These are phyloP conservation scores for Fusarium newnesense DNA, from an alignment of 2,329 filamentous ascomycete species.

Conservation along the genomic window DNA sequence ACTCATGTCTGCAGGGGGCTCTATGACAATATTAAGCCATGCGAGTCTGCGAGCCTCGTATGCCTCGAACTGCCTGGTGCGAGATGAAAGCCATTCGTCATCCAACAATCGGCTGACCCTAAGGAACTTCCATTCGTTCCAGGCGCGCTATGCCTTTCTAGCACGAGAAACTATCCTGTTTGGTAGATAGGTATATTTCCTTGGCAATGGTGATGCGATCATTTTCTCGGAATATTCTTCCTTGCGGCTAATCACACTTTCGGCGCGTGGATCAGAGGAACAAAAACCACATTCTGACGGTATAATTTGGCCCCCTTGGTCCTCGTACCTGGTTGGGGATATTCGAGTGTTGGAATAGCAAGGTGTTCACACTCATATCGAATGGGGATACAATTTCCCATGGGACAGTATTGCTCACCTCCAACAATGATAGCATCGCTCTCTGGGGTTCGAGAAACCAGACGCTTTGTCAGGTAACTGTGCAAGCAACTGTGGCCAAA, in stretches of 20 bases:
- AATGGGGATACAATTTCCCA: conserved; percentile 18
- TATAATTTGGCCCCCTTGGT: background rate
- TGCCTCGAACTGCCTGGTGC: background rate
- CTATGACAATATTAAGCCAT: background rate
- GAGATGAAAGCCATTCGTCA: background rate
- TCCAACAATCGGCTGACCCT: background rate
- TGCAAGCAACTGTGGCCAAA: conserved; percentile 40
- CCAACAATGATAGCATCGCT: background rate
- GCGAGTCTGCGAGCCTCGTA: background rate
- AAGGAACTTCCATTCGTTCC: background rate
- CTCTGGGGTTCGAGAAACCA: background rate
- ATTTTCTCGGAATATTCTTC: background rate
- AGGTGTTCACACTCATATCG: conserved; percentile 31
- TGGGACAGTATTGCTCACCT: background rate
- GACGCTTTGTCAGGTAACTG: background rate
- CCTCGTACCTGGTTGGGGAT: background rate
- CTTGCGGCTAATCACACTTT: background rate
- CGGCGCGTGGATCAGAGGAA: background rate
- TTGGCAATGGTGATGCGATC: background rate
- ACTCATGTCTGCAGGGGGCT: background rate
- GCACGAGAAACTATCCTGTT: background rate
- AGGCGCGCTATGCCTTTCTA: background rate
- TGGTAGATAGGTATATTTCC: background rate
- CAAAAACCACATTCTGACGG: background rate
- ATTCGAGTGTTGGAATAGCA: background rate